Evolutionary conservation across 2,329 filamentous ascomycete genomes (phyloP).

Genomic region (Biscogniauxia mediterranea): DNA sequence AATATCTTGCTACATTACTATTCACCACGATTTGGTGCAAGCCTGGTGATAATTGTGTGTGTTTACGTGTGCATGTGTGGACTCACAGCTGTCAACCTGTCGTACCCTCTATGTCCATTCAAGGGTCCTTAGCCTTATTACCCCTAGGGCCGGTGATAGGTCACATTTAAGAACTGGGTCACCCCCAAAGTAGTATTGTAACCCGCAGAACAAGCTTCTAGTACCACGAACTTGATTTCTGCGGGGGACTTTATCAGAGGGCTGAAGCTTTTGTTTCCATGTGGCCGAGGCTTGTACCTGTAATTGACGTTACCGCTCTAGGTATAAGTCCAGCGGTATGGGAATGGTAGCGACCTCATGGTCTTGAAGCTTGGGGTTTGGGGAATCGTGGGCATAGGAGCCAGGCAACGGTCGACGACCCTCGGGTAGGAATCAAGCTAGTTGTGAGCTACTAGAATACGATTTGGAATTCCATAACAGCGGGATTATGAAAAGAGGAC

Average conservation of each 20-base stretch:
- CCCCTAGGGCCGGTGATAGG: neutral
- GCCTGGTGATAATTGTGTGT: neutral
- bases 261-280: neutral
- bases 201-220: conserved; percentile 1
- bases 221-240: neutral
- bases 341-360: neutral
- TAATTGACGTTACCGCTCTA: neutral
- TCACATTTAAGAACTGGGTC: neutral
- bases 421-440: neutral
- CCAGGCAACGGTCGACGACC: neutral
- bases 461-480: neutral
- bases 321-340: neutral
- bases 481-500: neutral
- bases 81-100: neutral
- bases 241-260: neutral
- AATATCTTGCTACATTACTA: neutral
- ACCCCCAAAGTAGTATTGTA: neutral
- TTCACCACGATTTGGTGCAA: neutral
- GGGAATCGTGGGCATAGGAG: neutral
- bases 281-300: neutral
- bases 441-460: neutral
- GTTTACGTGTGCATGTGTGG: neutral
- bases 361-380: neutral
- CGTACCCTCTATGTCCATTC: neutral
- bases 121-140: neutral